Base-by-base conservation (phyloP, 345 rosid species). In the Toxicodendron radicans region DNA sequence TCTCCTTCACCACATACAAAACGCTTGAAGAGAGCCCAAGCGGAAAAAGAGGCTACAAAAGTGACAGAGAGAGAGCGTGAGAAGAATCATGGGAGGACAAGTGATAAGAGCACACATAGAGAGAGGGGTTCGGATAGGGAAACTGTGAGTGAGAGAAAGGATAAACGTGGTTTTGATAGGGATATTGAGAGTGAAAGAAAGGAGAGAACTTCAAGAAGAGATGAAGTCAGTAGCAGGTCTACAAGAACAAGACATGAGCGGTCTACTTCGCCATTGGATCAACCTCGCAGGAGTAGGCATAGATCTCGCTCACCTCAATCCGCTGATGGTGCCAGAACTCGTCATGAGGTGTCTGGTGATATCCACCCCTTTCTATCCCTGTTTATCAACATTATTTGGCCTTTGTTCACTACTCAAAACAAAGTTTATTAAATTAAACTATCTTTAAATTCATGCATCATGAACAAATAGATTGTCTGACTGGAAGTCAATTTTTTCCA, bases 1-100 rank as follows among this genome's bases (percentile, higher is more conserved):
- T 95, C 97, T 72, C 98, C 94, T 70, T 92, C 99, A 35, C 95
- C 92, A 0, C 84, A 82, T 45, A 88, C 90, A 3, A 93, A 85
- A 76, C 86, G 89, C 59, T 56, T 93, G 78, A 85, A 85, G 80
- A 85, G 84, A 82, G 84, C 84, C 35, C 85, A 86, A 76, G 79
- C 70, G 21, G 97, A 88, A 61, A 85, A 79, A 61, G 90, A 79
- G 56, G 76, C 51, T 62, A 85, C 80, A 67, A 82, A 83, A 80
- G 81, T 75, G 30, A 67, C 74, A 58, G 91, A 88, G 58, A 85
- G 72, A 73, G 69, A 38, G 48, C 27, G 6, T 59, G 84, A 80
- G 3, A 73, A 68, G 68, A 63, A 52, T 59, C 68, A 64, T 68
- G 63, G 74, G 8, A 79, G 64, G 72, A 73, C 60, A 53, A 73